Percentiles rank a stretch among this genome's conserved stretches.
These are phyloP conservation scores for Cladobotryum protrusum DNA, from an alignment of 2,329 filamentous ascomycete genomes.

Conservation along the genomic window DNA sequence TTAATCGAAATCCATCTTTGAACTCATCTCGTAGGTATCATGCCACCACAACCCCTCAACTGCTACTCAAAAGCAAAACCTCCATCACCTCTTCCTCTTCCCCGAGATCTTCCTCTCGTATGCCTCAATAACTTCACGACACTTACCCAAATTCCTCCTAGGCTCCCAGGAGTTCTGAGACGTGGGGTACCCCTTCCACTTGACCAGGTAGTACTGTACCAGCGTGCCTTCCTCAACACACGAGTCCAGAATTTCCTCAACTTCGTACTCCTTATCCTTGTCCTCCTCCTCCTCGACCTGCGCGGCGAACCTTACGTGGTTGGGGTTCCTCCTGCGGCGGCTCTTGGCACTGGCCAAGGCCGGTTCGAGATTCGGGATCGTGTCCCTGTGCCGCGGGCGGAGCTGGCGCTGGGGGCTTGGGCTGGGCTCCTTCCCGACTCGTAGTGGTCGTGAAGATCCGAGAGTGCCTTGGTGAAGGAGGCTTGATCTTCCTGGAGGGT, in stretches of 20 bases:
- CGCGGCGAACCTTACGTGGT: too few relatives aligned
- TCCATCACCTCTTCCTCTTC: neutral
- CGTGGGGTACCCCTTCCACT: constrained; percentile 45
- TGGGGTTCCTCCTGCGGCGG: neutral
- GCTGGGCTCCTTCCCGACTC: too few relatives aligned
- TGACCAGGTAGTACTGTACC: constrained; percentile 41
- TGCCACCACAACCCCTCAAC: too few relatives aligned
- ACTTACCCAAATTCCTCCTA: constrained; percentile 36
- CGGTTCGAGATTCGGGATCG: neutral
- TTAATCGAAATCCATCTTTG: neutral
- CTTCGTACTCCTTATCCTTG: constrained; percentile 34
- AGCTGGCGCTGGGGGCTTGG: neutral
- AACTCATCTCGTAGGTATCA: neutral
- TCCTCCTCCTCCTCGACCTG: neutral
- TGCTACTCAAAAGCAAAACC: too few relatives aligned
- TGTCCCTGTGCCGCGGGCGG: neutral
- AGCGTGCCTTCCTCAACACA: constrained; percentile 31
- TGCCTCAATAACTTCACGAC: constrained; percentile 27
- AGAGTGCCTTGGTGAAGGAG: too few relatives aligned
- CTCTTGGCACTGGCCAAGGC: neutral
- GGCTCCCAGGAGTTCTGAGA: constrained; percentile 50
- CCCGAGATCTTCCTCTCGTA: constrained; percentile 27
- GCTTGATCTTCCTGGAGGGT: too few relatives aligned
- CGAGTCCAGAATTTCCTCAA: constrained; percentile 41
- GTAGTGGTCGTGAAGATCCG: too few relatives aligned